phyloP scores from a whole-genome alignment of 2,329 filamentous ascomycete genomes.

The Aspergillus caelatus region DNA sequence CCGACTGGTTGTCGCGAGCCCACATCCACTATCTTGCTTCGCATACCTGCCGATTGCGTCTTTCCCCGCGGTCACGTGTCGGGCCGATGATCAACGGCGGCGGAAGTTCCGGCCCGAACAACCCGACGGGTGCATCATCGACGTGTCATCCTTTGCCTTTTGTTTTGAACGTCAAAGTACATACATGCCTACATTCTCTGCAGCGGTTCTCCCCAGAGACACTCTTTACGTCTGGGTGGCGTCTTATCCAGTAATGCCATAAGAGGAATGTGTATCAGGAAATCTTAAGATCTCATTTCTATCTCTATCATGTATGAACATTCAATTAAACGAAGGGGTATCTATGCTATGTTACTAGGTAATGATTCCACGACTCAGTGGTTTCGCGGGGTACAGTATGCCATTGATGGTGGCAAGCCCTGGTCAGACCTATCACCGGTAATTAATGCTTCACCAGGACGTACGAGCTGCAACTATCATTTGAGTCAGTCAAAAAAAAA shows the following conservation, averaged over 20 bases:
- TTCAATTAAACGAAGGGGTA: neutral
- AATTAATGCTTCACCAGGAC: neutral
- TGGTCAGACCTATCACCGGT: neutral
- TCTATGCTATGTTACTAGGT: neutral
- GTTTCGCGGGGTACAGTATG: slow-evolving; percentile 9
- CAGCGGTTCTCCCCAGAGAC: neutral
- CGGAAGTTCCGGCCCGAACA: slow-evolving; percentile 26
- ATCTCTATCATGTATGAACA: neutral
- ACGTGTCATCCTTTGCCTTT: neutral
- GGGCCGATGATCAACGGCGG: slow-evolving; percentile 25
- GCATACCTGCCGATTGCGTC: neutral
- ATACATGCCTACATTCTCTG: no score
- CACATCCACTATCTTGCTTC: slow-evolving; percentile 3
- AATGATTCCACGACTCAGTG: neutral
- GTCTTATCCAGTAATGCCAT: neutral
- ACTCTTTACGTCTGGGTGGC: neutral
- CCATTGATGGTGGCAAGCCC: neutral
- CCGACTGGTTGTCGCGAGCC: slow-evolving; percentile 9
- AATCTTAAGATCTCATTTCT: neutral
- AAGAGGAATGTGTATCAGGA: neutral
- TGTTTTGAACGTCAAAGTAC: no score
- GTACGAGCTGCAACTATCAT: slow-evolving; percentile 10
- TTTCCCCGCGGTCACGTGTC: slow-evolving; percentile 29
- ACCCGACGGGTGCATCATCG: neutral
- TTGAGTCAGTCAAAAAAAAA: neutral